Percentiles rank a stretch among this genome's conserved stretches.
Evolutionary conservation across 2,329 filamentous ascomycete species (phyloP).

Genomic region (Trichocomaceae sp.): DNA sequence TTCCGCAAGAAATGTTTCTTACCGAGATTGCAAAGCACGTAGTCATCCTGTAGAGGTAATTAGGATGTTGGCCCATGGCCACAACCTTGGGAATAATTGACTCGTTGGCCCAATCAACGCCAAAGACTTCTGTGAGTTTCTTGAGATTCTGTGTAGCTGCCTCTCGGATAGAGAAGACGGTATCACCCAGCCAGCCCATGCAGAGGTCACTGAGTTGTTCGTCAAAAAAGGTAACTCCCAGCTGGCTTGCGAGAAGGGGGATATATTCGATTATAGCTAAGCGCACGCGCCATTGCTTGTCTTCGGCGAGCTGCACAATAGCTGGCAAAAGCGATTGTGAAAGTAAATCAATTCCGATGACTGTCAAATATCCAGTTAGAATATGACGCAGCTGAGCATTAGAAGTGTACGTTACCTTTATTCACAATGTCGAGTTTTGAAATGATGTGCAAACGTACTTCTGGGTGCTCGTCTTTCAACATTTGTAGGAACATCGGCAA

Average conservation of each 20-base stretch:
- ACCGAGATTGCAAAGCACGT: conserved; percentile 99
- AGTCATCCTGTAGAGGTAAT: conserved; percentile 99
- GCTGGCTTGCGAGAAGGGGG: conserved; percentile 85
- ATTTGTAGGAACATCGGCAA: conserved; percentile 98
- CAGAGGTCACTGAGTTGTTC: conserved; percentile 92
- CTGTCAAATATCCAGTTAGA: conserved; percentile 41
- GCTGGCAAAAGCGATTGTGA: conserved; percentile 94
- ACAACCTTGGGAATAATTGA: conserved; percentile 98
- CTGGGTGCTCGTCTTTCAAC: conserved; percentile 98
- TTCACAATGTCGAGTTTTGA: conserved; percentile 99
- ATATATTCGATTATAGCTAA: conserved; percentile 99
- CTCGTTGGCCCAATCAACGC: conserved; percentile 93
- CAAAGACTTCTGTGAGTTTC: conserved; percentile 97
- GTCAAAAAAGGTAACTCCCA: conserved; percentile 96
- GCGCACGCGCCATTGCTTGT: conserved; percentile 98
- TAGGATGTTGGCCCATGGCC: conserved; percentile 95
- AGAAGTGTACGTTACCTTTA: conserved; percentile 58
- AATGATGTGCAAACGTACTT: conserved; percentile 97
- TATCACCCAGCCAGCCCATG: conserved; percentile 98
- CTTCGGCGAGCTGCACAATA: conserved; percentile 94
- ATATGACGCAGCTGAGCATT: not conserved
- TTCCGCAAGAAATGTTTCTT: conserved; percentile 40
- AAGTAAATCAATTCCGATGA: conserved; percentile 94
- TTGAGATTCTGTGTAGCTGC: conserved; percentile 95
- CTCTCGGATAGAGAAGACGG: conserved; percentile 96